A percentile compares a stretch with the other conserved stretches of the same genome.
Evolutionary conservation across 768 basidiomycete species (phyloP).

Genomic region (Pluteus cervinus): DNA sequence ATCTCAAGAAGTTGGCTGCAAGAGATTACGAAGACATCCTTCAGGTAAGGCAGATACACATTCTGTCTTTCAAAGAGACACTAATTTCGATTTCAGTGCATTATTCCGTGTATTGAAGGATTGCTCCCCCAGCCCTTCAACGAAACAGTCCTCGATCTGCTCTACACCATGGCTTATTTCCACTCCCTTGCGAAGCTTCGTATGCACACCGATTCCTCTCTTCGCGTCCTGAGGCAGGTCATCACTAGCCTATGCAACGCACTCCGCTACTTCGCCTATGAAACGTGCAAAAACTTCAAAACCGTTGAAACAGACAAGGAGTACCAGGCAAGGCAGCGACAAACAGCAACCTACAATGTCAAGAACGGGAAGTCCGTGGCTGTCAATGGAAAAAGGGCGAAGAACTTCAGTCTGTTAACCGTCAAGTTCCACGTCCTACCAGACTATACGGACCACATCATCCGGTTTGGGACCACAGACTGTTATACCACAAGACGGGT

Average conservation of each 20-base stretch:
- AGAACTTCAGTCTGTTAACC: conserved; percentile 7
- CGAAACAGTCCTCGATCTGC: conserved; percentile 20
- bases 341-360: no score
- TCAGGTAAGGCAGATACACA: conserved; percentile 15
- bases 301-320: no score
- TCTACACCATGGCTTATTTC: conserved; percentile 29
- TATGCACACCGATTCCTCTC: conserved; percentile 28
- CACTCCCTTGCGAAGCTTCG: conserved; percentile 35
- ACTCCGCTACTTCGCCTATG: conserved; percentile 20
- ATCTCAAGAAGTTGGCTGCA: conserved; percentile 27
- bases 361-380: no score
- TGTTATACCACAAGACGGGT: not conserved
- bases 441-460: conserved; percentile 7
- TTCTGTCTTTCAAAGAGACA: no score
- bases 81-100: conserved; percentile 16
- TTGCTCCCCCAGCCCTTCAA: conserved; percentile 23
- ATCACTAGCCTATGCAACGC: conserved; percentile 19
- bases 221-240: conserved; percentile 15
- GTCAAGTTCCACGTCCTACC: conserved; percentile 12
- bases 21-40: conserved; percentile 34
- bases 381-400: not conserved
- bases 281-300: conserved; percentile 12
- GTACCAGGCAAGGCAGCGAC: no score
- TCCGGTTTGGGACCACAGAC: conserved; percentile 2
- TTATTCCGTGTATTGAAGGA: conserved; percentile 28